Conservation (phyloP, 2,329 filamentous ascomycete genomes). For the Aspergillus terreus region DNA sequence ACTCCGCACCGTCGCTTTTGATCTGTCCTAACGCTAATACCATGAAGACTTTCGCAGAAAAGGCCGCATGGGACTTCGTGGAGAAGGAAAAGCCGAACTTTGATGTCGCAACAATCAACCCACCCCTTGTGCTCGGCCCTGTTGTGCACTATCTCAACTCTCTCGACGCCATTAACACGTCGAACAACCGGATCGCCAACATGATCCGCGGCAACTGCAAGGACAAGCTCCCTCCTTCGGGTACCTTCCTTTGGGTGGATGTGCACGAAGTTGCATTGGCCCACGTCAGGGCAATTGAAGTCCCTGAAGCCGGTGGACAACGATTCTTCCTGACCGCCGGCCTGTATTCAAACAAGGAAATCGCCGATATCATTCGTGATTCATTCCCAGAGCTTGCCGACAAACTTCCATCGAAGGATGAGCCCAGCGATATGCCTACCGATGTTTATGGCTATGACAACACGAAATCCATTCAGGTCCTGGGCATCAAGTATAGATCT, state of each 20-base stretch:
- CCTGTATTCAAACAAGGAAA: conserved; percentile 39
- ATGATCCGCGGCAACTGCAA: conserved; percentile 62
- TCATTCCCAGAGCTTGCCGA: conserved; percentile 40
- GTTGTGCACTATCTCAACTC: conserved; percentile 61
- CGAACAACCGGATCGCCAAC: conserved; percentile 64
- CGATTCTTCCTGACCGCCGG: conserved; percentile 45
- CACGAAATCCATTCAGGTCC: conserved; percentile 36
- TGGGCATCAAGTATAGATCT: conserved; percentile 40
- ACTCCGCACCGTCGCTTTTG: not conserved
- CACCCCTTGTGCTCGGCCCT: conserved; percentile 62
- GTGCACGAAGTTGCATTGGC: conserved; percentile 48
- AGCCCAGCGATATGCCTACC: conserved; percentile 26
- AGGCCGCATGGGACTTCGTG: conserved; percentile 63
- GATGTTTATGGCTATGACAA: conserved; percentile 36
- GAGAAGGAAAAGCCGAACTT: conserved; percentile 56
- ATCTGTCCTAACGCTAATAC: conserved; percentile 7
- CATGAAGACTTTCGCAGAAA: conserved; percentile 56
- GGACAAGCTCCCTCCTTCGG: conserved; percentile 55
- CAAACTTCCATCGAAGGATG: conserved; percentile 37
- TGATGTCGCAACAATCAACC: conserved; percentile 59
- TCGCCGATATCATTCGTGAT: conserved; percentile 41
- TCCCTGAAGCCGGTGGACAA: conserved; percentile 43
- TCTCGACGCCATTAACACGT: conserved; percentile 66
- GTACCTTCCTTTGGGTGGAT: conserved; percentile 57
- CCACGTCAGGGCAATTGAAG: conserved; percentile 46